Evolutionary conservation across 139 green algal genomes (phyloP).

Genomic region (Chlamydomonas applanata): DNA sequence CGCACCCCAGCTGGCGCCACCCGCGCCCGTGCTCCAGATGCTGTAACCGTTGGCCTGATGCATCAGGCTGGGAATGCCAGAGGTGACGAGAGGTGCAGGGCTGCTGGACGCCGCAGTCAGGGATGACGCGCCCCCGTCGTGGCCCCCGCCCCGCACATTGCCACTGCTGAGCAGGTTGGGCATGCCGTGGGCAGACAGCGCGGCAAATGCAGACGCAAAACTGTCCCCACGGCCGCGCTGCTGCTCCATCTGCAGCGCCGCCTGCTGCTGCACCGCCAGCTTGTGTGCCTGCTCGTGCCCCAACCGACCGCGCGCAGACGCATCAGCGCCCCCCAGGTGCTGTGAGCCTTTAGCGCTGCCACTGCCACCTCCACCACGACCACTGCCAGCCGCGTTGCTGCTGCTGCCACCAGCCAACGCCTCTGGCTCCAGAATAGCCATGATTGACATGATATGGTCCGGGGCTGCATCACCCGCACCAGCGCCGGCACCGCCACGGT

Average conservation of each 20-base stretch:
- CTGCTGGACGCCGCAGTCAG: slow-evolving; percentile 8
- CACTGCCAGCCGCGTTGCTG: not conserved
- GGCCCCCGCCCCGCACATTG: too few relatives aligned
- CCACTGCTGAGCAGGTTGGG: too few relatives aligned
- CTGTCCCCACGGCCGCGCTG: not conserved
- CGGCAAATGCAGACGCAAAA: not conserved
- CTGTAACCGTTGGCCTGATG: too few relatives aligned
- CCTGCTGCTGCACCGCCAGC: not conserved
- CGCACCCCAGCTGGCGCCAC: too few relatives aligned
- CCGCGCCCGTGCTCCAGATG: too few relatives aligned
- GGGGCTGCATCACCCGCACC: not conserved
- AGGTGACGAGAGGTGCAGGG: not conserved
- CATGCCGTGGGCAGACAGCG: not conserved
- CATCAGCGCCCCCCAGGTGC: too few relatives aligned
- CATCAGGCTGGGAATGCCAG: too few relatives aligned
- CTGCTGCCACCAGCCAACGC: not conserved
- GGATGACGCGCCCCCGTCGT: too few relatives aligned
- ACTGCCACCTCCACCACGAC: not conserved
- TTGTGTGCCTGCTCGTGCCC: not conserved
- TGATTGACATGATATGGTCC: slow-evolving; percentile 46
- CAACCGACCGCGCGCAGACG: too few relatives aligned
- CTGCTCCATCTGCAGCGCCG: not conserved
- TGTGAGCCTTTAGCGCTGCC: not conserved
- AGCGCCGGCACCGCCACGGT: not conserved
- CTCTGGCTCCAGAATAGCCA: slow-evolving; percentile 41